A percentile compares a stretch with the other conserved stretches of the same genome.
phyloP scores from a whole-genome alignment of 139 green algal genomes.

The Coccomyxa sp. region DNA sequence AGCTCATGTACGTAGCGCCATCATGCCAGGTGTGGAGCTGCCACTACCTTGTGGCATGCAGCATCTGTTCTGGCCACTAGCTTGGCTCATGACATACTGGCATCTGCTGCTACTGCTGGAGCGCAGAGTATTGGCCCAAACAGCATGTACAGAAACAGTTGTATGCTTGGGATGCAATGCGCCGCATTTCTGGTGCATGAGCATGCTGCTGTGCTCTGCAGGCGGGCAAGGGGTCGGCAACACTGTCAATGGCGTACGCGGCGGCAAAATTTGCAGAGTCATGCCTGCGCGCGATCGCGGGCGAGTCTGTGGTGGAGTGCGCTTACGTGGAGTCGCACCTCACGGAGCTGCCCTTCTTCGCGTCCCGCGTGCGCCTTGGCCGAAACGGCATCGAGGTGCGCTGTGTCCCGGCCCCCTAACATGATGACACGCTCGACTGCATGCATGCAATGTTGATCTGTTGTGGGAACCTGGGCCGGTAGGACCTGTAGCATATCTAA shows the following conservation, averaged over 20 bases:
- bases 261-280: slow-evolving; percentile 72
- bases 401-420: background rate
- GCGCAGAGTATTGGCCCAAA: no score
- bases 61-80: no score
- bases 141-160: no score
- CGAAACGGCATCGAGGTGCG: slow-evolving; percentile 56
- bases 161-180: no score
- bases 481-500: background rate
- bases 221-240: slow-evolving; percentile 85
- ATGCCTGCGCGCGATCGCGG: slow-evolving; percentile 67
- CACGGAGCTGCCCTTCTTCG: slow-evolving; percentile 64
- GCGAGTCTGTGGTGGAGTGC: slow-evolving; percentile 77
- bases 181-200: no score
- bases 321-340: slow-evolving; percentile 62
- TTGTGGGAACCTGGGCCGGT: no score
- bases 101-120: no score
- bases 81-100: no score
- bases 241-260: slow-evolving; percentile 94
- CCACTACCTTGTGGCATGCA: background rate
- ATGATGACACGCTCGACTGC: background rate
- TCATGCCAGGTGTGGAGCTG: no score
- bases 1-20: background rate
- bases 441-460: background rate
- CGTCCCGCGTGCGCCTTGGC: slow-evolving; percentile 70
- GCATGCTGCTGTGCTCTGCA: slow-evolving; percentile 7